phyloP scores from a whole-genome alignment of 352 stramenopile genomes.

The Phytophthora parvispora region DNA sequence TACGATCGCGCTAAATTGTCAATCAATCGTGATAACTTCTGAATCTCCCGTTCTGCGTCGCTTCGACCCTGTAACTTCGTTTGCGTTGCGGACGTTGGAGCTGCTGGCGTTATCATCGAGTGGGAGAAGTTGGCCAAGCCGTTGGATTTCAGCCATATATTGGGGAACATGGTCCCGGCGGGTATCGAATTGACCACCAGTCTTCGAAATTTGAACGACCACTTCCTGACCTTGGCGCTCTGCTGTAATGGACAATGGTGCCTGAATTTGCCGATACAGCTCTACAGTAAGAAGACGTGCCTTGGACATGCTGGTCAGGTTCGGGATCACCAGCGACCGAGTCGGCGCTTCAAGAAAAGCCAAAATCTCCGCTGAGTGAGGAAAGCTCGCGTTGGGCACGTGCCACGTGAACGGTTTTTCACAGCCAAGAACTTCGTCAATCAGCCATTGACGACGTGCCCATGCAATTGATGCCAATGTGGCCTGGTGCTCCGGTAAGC shows the following conservation, averaged over 20 bases:
- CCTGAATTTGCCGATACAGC: constrained; percentile 10
- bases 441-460: constrained; percentile 20
- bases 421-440: constrained; percentile 12
- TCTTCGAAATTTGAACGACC: constrained; percentile 15
- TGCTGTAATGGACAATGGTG: constrained; percentile 11
- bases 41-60: neutral
- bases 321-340: neutral
- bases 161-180: constrained; percentile 1
- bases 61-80: neutral
- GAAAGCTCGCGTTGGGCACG: constrained; percentile 9
- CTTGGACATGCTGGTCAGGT: constrained; percentile 3
- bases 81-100: neutral
- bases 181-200: constrained; percentile 15
- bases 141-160: constrained; percentile 18
- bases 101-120: neutral
- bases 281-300: neutral
- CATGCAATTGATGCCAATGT: constrained; percentile 4
- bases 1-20: neutral
- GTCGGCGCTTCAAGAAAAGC: constrained; percentile 8
- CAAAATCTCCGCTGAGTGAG: neutral
- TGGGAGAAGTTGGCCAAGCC: neutral
- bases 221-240: neutral
- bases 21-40: constrained; percentile 12
- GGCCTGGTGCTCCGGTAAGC: neutral
- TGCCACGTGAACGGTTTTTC: constrained; percentile 23